Base-by-base conservation (phyloP, 305 asterid species). In the Fraxinus baroniana region DNA sequence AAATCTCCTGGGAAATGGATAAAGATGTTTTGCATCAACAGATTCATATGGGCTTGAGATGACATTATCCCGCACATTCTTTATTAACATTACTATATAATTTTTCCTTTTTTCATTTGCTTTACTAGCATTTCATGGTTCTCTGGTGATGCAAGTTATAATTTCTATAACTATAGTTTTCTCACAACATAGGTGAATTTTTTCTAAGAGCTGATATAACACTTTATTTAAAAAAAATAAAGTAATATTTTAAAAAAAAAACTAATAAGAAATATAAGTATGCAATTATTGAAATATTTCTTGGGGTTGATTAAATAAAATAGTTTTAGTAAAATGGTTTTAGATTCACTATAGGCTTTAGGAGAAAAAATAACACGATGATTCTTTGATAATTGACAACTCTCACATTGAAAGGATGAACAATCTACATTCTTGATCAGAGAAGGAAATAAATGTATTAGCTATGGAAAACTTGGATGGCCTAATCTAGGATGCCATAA, bases 111-210 rank as follows among this genome's bases (percentile, higher is more conserved):
- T 62, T 26, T 37, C 12, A 7, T 10, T 28, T 10, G 18, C 32
- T 57, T 77, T 72, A 60, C 60, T 15, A 26, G 46, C 52, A 57
- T 60, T 8, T 22, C 70, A 3, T 36, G 57, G 71, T 64, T 73
- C 73, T 81, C 10, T 76, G 49, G 75, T 10, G 64, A 76, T 72
- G 78, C 82, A 55, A 85, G 66, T 80, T 30, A 17, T 82, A 68
- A 68, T 68, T 33, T 68, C 18, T 30, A 13, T 30, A 5, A 9
- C 22, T 70, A 22, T 81, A 78, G 68, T 60, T 46, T 74, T 62
- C 52, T 62, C 13, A 74, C 26, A 24, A 71, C 41, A 33, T 55
- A 10, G 18, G 66, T 66, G 74, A 18, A 9, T 62, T 73, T 41
- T 22, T 39, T 24, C 37, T 15, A 79, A 24, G 30, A 82, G 60